Evolutionary conservation across 495 filamentous ascomycete genomes (phyloP).

Genomic region (Penicillium paxilli): DNA sequence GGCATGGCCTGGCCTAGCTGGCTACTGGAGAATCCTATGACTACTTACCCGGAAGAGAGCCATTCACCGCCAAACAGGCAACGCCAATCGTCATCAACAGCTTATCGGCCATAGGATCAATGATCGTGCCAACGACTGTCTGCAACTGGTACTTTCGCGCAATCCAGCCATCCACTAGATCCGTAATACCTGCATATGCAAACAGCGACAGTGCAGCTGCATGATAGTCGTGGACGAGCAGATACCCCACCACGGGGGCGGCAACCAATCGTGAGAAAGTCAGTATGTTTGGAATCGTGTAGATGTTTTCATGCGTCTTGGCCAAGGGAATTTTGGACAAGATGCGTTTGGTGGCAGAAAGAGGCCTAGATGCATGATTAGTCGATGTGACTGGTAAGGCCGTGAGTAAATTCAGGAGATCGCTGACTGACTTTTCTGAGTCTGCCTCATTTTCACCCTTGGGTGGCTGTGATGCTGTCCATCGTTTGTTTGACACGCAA

Average conservation of each 20-base stretch:
- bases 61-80: conserved; percentile 77
- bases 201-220: conserved; percentile 78
- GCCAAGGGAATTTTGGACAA: conserved; percentile 53
- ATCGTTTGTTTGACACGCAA: not conserved
- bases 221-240: conserved; percentile 81
- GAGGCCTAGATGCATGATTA: not conserved
- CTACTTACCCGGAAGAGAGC: conserved; percentile 69
- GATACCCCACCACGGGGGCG: conserved; percentile 85
- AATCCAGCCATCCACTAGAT: conserved; percentile 89
- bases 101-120: conserved; percentile 97
- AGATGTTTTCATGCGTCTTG: conserved; percentile 81
- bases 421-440: not conserved
- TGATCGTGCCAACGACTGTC: conserved; percentile 94
- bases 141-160: conserved; percentile 82
- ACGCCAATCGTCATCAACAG: conserved; percentile 90
- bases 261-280: conserved; percentile 84
- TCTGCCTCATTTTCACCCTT: not conserved
- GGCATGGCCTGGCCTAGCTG: no score
- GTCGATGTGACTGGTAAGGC: not conserved
- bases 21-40: no score
- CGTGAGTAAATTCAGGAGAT: no score
- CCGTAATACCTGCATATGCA: conserved; percentile 87
- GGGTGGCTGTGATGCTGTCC: not conserved
- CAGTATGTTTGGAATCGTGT: conserved; percentile 89
- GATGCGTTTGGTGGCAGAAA: conserved; percentile 29